Conservation (phyloP, 352 stramenopile species). For the Phytophthora ramorum region DNA sequence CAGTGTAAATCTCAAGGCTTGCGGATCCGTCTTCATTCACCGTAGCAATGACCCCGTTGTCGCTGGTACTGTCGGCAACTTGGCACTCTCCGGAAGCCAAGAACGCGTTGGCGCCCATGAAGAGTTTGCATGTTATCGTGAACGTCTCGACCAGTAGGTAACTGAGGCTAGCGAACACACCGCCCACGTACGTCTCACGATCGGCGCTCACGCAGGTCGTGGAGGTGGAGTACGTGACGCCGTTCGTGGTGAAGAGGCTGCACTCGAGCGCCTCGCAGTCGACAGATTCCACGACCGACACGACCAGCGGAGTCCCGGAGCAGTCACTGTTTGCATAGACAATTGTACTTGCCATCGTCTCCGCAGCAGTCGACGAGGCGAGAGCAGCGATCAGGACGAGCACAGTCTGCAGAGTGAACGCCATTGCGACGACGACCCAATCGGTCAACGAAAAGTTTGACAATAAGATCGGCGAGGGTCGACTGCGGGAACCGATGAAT, state of each 20-base stretch:
- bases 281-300: conserved; percentile 16
- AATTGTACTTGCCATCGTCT: conserved; percentile 12
- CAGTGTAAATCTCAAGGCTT: conserved; percentile 20
- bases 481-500: not conserved
- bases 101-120: conserved; percentile 22
- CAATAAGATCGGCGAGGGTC: conserved; percentile 18
- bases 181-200: conserved; percentile 16
- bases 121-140: conserved; percentile 9
- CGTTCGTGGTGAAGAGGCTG: conserved; percentile 12
- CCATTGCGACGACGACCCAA: conserved; percentile 14
- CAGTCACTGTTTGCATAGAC: conserved; percentile 22
- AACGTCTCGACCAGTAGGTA: conserved; percentile 34
- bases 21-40: conserved; percentile 29
- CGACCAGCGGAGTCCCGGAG: conserved; percentile 26
- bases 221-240: conserved; percentile 14
- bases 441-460: conserved; percentile 23
- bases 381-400: conserved; percentile 25
- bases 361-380: not conserved
- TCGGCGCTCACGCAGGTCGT: conserved; percentile 16
- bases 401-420: conserved; percentile 1
- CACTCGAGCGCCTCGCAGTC: conserved; percentile 20
- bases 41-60: conserved; percentile 18
- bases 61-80: conserved; percentile 15
- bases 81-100: conserved; percentile 19
- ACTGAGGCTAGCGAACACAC: conserved; percentile 15